Percentiles rank a stretch among this genome's conserved stretches.
These are phyloP conservation scores for Epichloe glyceriae DNA, from an alignment of 2,329 filamentous ascomycete species.

Conservation along the genomic window DNA sequence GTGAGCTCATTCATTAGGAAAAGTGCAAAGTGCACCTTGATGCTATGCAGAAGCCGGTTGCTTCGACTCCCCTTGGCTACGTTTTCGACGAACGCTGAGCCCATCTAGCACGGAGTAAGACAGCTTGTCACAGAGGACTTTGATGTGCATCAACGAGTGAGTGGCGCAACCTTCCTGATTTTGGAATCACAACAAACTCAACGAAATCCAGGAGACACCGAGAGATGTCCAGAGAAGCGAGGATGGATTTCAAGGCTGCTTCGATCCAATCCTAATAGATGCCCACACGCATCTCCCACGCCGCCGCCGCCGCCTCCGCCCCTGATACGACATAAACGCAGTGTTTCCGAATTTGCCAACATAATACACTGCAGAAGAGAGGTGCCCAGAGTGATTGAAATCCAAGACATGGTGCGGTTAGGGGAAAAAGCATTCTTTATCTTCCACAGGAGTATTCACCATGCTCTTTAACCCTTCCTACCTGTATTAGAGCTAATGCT, in stretches of 20 bases:
- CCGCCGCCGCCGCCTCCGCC: constrained; percentile 5
- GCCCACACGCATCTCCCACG: constrained; percentile 5
- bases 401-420: constrained; percentile 47
- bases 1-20: constrained; percentile 18
- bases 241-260: constrained; percentile 27
- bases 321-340: constrained; percentile 31
- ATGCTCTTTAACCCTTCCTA: constrained; percentile 45
- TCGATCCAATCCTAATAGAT: constrained; percentile 10
- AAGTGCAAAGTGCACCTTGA: not conserved
- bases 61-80: not conserved
- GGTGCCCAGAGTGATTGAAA: constrained; percentile 33
- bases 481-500: constrained; percentile 53
- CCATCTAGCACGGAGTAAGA: constrained; percentile 38
- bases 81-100: not conserved
- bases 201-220: constrained; percentile 9
- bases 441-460: constrained; percentile 46
- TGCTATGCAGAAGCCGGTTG: not conserved
- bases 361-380: constrained; percentile 32
- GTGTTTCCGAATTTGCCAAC: constrained; percentile 41
- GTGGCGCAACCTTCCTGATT: constrained; percentile 7
- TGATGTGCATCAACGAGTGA: constrained; percentile 19
- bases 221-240: constrained; percentile 16
- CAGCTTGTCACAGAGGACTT: constrained; percentile 24
- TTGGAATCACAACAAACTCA: not conserved
- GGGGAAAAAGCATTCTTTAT: constrained; percentile 49